phyloP scores from a whole-genome alignment of 2,329 filamentous ascomycete genomes.

The Domatiomyces catenatus region DNA sequence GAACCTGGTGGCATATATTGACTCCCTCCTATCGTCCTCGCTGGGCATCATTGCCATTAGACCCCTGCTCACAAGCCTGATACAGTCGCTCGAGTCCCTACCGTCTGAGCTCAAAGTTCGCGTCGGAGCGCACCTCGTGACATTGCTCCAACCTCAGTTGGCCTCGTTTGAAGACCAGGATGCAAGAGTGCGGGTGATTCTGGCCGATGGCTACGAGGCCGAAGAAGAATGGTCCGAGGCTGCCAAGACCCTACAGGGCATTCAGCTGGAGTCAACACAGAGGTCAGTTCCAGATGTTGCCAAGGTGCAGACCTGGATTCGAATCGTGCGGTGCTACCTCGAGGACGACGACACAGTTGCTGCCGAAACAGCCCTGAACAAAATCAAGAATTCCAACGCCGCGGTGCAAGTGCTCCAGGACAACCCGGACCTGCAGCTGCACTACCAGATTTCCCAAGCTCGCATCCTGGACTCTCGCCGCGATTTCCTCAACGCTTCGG shows the following conservation, averaged over 20 bases:
- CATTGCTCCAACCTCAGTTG: slow-evolving; percentile 49
- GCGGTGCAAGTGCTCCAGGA: slow-evolving; percentile 43
- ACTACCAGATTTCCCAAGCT: slow-evolving; percentile 83
- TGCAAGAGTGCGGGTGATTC: slow-evolving; percentile 59
- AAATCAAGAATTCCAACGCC: slow-evolving; percentile 77
- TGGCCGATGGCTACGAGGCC: slow-evolving; percentile 68
- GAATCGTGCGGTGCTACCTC: slow-evolving; percentile 84
- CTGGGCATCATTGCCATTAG: slow-evolving; percentile 65
- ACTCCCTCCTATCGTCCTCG: slow-evolving; percentile 50
- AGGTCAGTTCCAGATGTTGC: slow-evolving; percentile 67
- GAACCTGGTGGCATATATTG: slow-evolving; percentile 37
- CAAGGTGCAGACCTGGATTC: slow-evolving; percentile 75
- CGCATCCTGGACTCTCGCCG: slow-evolving; percentile 84
- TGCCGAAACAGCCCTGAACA: slow-evolving; percentile 80
- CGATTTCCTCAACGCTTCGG: slow-evolving; percentile 73
- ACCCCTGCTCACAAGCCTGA: slow-evolving; percentile 53
- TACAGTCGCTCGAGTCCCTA: slow-evolving; percentile 44
- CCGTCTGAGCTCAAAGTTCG: slow-evolving; percentile 50
- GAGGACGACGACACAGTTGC: slow-evolving; percentile 81
- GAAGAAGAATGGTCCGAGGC: slow-evolving; percentile 68
- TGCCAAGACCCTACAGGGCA: slow-evolving; percentile 62
- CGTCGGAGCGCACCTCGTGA: slow-evolving; percentile 59
- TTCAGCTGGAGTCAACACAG: slow-evolving; percentile 79
- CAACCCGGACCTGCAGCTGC: slow-evolving; percentile 58
- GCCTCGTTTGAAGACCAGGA: slow-evolving; percentile 74